phyloP scores from a whole-genome alignment of 441 rosid species.

The California macrophylla region DNA sequence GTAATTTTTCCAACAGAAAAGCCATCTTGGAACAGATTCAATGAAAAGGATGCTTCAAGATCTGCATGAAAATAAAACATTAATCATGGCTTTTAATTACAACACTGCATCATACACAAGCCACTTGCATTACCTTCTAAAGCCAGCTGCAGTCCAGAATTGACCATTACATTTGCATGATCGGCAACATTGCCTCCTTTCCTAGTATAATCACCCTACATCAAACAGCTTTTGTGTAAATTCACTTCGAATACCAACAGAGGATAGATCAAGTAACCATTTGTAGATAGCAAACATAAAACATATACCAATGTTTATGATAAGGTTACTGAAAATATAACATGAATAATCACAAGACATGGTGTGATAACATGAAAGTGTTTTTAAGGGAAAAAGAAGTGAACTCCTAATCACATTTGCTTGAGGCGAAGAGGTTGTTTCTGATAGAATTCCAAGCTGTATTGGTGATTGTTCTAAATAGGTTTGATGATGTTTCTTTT shows the following conservation, averaged over 20 bases:
- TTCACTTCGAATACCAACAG: neutral
- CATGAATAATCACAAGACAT: neutral
- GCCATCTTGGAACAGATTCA: conserved; percentile 24
- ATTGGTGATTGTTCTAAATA: neutral
- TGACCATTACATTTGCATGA: conserved; percentile 6
- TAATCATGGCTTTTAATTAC: neutral
- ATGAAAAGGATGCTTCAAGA: conserved; percentile 22
- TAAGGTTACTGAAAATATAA: neutral
- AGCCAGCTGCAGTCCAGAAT: conserved; percentile 8
- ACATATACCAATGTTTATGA: neutral
- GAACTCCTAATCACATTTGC: neutral
- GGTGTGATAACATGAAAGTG: neutral
- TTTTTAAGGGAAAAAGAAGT: neutral
- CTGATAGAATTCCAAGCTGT: neutral
- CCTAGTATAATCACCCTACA: conserved; percentile 14
- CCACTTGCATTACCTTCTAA: conserved; percentile 18
- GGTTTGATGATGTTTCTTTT: neutral
- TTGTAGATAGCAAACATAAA: neutral
- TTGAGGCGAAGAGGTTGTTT: neutral
- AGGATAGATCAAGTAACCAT: neutral
- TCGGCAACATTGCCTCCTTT: conserved; percentile 12
- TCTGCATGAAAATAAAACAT: conserved; percentile 19
- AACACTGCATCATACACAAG: conserved; percentile 2
- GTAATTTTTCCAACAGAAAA: conserved; percentile 22
- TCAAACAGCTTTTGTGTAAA: neutral